phyloP scores from a whole-genome alignment of 768 basidiomycete genomes.

The Pulveroboletus sp. region DNA sequence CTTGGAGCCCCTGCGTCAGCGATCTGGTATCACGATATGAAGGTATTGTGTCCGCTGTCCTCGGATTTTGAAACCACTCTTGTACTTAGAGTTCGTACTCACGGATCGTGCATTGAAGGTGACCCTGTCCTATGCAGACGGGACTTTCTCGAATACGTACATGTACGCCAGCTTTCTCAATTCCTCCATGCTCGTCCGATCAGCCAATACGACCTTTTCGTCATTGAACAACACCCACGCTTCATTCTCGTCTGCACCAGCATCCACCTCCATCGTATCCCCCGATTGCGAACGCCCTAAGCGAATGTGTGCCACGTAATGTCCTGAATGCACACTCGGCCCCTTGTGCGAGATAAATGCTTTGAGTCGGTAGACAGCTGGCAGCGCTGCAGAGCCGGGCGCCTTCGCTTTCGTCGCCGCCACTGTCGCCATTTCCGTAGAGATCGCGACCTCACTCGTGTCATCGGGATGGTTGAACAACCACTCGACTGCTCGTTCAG shows the following conservation, averaged over 20 bases:
- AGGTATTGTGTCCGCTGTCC: too few species aligned
- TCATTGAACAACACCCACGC: constrained; percentile 93
- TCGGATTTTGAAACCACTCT: too few species aligned
- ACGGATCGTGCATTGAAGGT: too few species aligned
- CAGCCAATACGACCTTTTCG: constrained; percentile 92
- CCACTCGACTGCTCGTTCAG: constrained; percentile 93
- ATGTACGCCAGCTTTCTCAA: constrained; percentile 88
- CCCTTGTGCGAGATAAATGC: constrained; percentile 98
- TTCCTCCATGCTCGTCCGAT: constrained; percentile 74
- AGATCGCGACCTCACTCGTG: constrained; percentile 53
- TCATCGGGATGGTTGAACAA: constrained; percentile 93
- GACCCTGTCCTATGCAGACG: neutral
- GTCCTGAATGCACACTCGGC: constrained; percentile 90
- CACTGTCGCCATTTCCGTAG: constrained; percentile 22
- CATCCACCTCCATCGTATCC: constrained; percentile 29
- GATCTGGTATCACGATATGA: too few species aligned
- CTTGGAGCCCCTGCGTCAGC: too few species aligned
- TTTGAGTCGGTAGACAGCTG: constrained; percentile 78
- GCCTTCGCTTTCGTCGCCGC: constrained; percentile 12
- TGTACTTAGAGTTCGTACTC: too few species aligned
- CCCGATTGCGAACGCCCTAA: constrained; percentile 5
- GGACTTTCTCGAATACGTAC: constrained; percentile 77
- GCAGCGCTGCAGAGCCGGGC: constrained; percentile 58
- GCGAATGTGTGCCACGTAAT: constrained; percentile 84
- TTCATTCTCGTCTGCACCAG: constrained; percentile 33